Base-by-base conservation (phyloP, 495 filamentous ascomycete species). In the Penicillium antarcticum region DNA sequence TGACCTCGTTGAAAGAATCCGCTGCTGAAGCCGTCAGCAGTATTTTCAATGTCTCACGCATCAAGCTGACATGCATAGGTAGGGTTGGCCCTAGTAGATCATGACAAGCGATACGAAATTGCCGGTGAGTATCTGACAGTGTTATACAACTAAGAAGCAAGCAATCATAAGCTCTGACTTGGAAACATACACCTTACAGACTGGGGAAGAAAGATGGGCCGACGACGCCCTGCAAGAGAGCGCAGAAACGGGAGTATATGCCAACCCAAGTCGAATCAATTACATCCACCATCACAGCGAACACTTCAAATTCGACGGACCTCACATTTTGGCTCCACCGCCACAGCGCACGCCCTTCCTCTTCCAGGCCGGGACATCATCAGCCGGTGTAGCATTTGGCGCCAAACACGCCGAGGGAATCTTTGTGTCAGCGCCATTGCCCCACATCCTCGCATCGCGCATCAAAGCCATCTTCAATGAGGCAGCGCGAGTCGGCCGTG, bases 331-430 rank as follows among this genome's bases (percentile, higher is more conserved):
- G 5, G 65, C 79, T 48, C 78, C 80, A 2, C 76, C 74, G 7
- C 77, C 75, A 11, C 78, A 83, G 51, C 67, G 79, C 16, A 80
- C 76, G 0, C 80, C 80, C 4, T 71, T 83, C 35, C 63, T 83
- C 13, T 79, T 83, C 55, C 79, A 82, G 55, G 80, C 78, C 2
- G 79, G 80, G 10, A 50, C 57, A 18, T 60, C 57, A 2, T 41
- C 56, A 34, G 76, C 78, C 0, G 80, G 80, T 4, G 68, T 66
- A 17, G 66, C 61, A 3, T 83, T 83, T 50, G 78, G 76, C 0
- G 72, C 77, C 0, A 72, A 65, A 42, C 79, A 83, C 54, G 77
- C 78, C 8, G 79, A 83, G 56, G 78, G 66, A 4, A 77, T 83
- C 42, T 82, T 82, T 60, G 74, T 80, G 4, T 73, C 73, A 3